phyloP scores from a whole-genome alignment of 108 stramenopile species.

The Hondaea fermentalgiana region DNA sequence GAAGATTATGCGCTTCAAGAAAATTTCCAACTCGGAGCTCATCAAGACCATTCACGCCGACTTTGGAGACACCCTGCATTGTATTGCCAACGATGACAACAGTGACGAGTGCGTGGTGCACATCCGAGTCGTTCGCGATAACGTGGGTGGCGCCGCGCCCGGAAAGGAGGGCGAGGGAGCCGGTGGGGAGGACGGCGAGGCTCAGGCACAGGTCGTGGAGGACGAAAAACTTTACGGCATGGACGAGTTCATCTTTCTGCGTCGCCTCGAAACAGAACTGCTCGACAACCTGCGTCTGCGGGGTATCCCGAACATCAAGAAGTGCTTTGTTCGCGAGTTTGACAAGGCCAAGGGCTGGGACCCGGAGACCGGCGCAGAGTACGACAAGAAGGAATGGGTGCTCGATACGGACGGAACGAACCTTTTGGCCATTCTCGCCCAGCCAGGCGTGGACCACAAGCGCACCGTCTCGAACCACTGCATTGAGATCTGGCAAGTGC shows the following conservation, averaged over 20 bases:
- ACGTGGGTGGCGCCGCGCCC: background rate
- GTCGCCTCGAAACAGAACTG: slow-evolving; percentile 81
- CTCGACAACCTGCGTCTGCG: slow-evolving; percentile 73
- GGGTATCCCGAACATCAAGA: slow-evolving; percentile 82
- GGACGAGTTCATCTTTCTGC: slow-evolving; percentile 84
- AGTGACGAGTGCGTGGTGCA: slow-evolving; percentile 75
- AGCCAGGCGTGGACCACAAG: slow-evolving; percentile 81
- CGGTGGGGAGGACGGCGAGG: slow-evolving; percentile 29
- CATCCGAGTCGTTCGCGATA: slow-evolving; percentile 63
- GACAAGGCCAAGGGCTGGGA: slow-evolving; percentile 75
- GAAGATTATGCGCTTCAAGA: slow-evolving; percentile 69
- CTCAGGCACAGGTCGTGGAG: slow-evolving; percentile 48
- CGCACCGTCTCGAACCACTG: slow-evolving; percentile 86
- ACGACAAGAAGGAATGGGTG: slow-evolving; percentile 76
- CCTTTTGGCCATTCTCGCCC: slow-evolving; percentile 79
- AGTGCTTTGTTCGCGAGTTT: slow-evolving; percentile 78
- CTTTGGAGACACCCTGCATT: slow-evolving; percentile 67
- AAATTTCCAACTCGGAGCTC: background rate
- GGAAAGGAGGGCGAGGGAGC: background rate
- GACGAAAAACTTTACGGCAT: slow-evolving; percentile 63
- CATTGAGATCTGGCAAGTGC: slow-evolving; percentile 84
- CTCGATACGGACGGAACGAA: slow-evolving; percentile 96
- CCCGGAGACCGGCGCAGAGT: slow-evolving; percentile 65
- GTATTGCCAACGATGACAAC: slow-evolving; percentile 83
- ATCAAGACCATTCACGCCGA: slow-evolving; percentile 73